Evolutionary conservation across 768 basidiomycete genomes (phyloP), one percentile per base, ranked within the genome.

Genomic region (Tubosaeta brunneosetosa): DNA sequence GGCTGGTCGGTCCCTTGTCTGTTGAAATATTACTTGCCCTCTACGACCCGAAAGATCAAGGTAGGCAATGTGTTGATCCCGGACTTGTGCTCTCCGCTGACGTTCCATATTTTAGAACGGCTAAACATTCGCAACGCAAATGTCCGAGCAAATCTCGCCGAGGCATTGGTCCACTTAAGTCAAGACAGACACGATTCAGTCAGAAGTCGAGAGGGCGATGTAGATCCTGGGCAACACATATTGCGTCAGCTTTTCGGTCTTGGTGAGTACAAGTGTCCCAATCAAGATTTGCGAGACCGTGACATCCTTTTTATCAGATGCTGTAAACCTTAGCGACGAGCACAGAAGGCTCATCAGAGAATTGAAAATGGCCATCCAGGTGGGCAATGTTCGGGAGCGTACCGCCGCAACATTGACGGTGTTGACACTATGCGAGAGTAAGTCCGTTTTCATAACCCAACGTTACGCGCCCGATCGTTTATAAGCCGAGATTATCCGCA

Each of bases 381-480:
- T 22, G 0, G 42, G 48, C 4, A 49, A 49, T 29, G 22, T 38
- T 19, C 53, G 47, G 17, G 64, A 57, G n/a, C 64, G 64, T 17
- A 66, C 55, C 4, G 55, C 59, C 26, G 55, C 62, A 12, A 66
- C 64, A 4, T 41, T 64, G 51, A 59, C 64, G 0, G n/a, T 65
- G 27, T 4, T 66, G 36, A 61, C 55, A 12, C 47, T 65, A 19
- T 59, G 56, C 47, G 55, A 64, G 19, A 56, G 64, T 66, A 11
- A 25, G 55, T 36, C 1, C 29, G 16, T 17, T 37, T 37, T 4
- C 8, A 37, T 8, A 3, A 16, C 9, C 12, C 0, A 5, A 4
- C 33, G 22, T 33, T 12, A 6, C 1, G 14, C 13, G 12, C 45
- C 56, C 4, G 6, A 38, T 17, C 17, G 27, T 45, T 34, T n/a